These are phyloP conservation scores for Arthrobotrys sphaeroides DNA, from an alignment of 2,329 filamentous ascomycete genomes.

Conservation along the genomic window DNA sequence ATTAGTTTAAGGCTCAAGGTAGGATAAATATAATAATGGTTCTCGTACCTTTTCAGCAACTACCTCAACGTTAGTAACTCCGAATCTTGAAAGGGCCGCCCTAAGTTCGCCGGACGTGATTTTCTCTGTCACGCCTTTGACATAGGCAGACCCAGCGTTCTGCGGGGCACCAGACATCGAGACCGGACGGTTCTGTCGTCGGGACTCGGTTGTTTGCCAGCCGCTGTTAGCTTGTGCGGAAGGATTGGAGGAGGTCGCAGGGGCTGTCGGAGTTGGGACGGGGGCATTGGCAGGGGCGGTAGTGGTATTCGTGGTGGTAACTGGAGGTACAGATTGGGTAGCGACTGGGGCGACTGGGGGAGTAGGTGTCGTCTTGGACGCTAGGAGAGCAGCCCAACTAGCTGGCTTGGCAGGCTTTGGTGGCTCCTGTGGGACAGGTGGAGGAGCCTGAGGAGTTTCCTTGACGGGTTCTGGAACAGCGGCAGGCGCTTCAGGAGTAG, in stretches of 20 bases:
- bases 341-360: conserved; percentile 57
- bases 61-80: conserved; percentile 78
- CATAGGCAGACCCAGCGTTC: conserved; percentile 77
- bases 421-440: conserved; percentile 48
- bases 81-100: conserved; percentile 75
- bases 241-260: conserved; percentile 60
- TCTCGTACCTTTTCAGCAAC: conserved; percentile 80
- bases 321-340: conserved; percentile 59
- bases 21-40: not conserved
- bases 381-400: conserved; percentile 50
- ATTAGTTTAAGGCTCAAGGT: conserved; percentile 6
- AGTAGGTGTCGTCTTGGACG: conserved; percentile 25
- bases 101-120: conserved; percentile 79
- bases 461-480: conserved; percentile 46
- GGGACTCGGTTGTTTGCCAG: conserved; percentile 83
- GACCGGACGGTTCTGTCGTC: conserved; percentile 57
- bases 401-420: conserved; percentile 46
- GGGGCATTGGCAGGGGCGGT: conserved; percentile 64
- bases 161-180: conserved; percentile 59
- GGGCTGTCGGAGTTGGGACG: conserved; percentile 56
- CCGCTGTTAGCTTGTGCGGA: conserved; percentile 66
- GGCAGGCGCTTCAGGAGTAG: conserved; percentile 12
- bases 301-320: conserved; percentile 60
- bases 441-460: conserved; percentile 28
- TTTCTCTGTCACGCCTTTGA: conserved; percentile 93